A percentile compares a stretch with the other conserved stretches of the same genome.
Conservation (phyloP, 192 early-diverging fungal species). For the Mortierella alpina region DNA sequence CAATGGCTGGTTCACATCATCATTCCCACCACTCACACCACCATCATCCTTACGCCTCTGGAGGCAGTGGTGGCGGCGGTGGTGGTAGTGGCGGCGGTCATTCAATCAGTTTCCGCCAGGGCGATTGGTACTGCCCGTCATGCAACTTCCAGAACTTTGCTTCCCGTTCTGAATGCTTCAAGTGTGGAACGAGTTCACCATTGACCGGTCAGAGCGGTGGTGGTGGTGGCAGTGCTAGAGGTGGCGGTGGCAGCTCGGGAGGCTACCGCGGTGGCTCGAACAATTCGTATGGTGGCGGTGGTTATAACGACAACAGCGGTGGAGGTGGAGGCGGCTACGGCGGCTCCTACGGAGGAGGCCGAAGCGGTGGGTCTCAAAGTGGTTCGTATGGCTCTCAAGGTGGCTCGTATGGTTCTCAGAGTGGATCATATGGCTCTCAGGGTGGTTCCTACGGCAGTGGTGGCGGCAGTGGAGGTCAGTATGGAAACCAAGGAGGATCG, state of each 20-base stretch:
- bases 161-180: constrained; percentile 73
- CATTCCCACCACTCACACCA: constrained; percentile 43
- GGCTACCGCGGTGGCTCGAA: constrained; percentile 16
- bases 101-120: constrained; percentile 64
- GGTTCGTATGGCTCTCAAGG: constrained; percentile 8
- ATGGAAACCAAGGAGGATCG: constrained; percentile 25
- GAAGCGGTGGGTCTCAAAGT: constrained; percentile 10
- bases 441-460: constrained; percentile 25
- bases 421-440: constrained; percentile 2
- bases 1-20: constrained; percentile 28
- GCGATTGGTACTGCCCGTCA: constrained; percentile 83
- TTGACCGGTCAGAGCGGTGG: constrained; percentile 34
- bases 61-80: constrained; percentile 23
- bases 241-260: constrained; percentile 9
- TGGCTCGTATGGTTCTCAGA: constrained; percentile 6
- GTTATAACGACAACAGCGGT: constrained; percentile 26
- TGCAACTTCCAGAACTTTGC: constrained; percentile 86
- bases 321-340: constrained; percentile 27
- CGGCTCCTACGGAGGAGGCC: constrained; percentile 26
- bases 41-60: constrained; percentile 47
- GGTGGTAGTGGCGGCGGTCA: constrained; percentile 21
- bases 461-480: constrained; percentile 9
- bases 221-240: constrained; percentile 20
- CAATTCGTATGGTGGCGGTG: constrained; percentile 26
- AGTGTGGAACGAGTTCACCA: constrained; percentile 62